These are phyloP conservation scores for Dendrobium nobile DNA, from an alignment of 106 monocot genomes.

Conservation along the genomic window DNA sequence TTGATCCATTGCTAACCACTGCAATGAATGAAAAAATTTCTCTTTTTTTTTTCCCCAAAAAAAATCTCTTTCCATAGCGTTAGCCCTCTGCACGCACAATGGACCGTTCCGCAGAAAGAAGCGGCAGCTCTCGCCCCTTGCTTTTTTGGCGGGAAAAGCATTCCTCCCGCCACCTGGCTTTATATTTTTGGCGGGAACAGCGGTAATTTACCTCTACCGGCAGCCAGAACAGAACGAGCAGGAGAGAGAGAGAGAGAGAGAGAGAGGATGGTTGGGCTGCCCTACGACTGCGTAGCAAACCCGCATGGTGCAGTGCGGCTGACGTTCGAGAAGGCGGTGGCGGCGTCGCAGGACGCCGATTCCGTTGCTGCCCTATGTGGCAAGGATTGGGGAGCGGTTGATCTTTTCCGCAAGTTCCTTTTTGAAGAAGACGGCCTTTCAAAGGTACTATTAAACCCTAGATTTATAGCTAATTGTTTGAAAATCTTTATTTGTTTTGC, in stretches of 20 bases:
- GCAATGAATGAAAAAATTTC: too few relatives aligned
- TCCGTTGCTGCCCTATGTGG: conserved; percentile 47
- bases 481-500: background rate
- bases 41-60: too few relatives aligned
- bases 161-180: background rate
- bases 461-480: background rate
- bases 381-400: conserved; percentile 86
- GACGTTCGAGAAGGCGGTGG: conserved; percentile 72
- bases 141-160: background rate
- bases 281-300: conserved; percentile 69
- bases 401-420: conserved; percentile 71
- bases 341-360: conserved; percentile 28
- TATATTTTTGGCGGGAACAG: background rate
- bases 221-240: background rate
- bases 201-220: background rate
- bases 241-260: conserved; percentile 11
- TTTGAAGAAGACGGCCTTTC: conserved; percentile 59
- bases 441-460: conserved; percentile 35
- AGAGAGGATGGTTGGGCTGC: conserved; percentile 62
- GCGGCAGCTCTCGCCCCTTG: background rate
- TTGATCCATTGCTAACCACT: too few relatives aligned
- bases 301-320: conserved; percentile 80
- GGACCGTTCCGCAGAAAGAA: too few relatives aligned
- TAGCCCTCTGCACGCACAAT: too few relatives aligned
- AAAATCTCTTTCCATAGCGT: too few relatives aligned